Evolutionary conservation across 345 rosid species (phyloP), one percentile per base, ranked within the genome.

Genomic region (Capsella bursapastoris): DNA sequence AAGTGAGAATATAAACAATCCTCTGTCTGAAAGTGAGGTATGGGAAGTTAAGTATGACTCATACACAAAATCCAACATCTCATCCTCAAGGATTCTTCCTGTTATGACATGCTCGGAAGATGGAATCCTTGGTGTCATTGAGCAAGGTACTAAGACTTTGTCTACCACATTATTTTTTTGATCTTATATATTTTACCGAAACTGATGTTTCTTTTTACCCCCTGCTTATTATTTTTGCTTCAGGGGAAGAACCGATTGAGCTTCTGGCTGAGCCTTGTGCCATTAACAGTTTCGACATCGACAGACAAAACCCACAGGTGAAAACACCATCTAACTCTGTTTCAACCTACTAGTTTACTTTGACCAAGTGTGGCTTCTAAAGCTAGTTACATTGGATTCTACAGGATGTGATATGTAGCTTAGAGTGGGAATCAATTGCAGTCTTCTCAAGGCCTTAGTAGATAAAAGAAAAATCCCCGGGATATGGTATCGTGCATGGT

Each of bases 61-160:
- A 49, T 79, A 85, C 78, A 82, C 82, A 9, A 89, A 83, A 82
- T 79, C 88, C 69, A 86, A 84, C 62, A 57, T 72, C 56, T 85
- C 96, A 32, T 88, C 97, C 57, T 79, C 96, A 14, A 80, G 79
- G 64, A 84, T 89, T 57, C 84, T 91, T 65, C 98, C 96, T 55
- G 91, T 87, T 44, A 89, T 93, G 97, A 82, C 82, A 68, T 87
- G 96, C 82, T 88, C 96, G 1, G 97, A 91, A 86, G 98, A 93
- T 80, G 97, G 98, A 12, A 91, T 93, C 59, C 93, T 94, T 56
- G 94, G 91, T 34, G 86, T 85, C 28, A 72, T 91, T 55, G 88
- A 85, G 57, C 90, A 89, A 91, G 96, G 98, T 91, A 68, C 58
- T 47, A 28, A 22, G 41, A 67, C 70, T 49, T 64, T 43, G 22